phyloP scores from a whole-genome alignment of 2,329 filamentous ascomycete species.

The Verticillium alfalfae region DNA sequence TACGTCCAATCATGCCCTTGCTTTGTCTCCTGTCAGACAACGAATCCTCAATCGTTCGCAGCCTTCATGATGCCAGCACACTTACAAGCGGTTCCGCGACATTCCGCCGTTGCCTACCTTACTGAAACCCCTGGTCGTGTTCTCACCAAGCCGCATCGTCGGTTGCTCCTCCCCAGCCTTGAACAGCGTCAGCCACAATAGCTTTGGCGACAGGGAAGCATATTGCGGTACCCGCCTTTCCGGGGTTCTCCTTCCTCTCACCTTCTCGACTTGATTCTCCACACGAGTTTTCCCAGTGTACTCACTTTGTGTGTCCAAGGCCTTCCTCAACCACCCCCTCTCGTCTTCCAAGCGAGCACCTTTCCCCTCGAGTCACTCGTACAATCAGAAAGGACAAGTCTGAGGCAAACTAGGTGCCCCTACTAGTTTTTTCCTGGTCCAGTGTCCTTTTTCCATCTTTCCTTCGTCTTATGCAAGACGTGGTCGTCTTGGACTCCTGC shows the following conservation, averaged over 20 bases:
- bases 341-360: neutral
- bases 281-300: neutral
- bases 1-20: too few relatives aligned
- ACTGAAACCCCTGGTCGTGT: neutral
- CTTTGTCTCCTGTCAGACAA: neutral
- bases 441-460: neutral
- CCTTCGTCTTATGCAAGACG: neutral
- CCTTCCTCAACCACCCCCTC: neutral
- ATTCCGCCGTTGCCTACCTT: neutral
- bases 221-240: neutral
- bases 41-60: neutral
- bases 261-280: neutral
- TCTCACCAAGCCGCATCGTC: neutral
- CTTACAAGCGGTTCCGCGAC: neutral
- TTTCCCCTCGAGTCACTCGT: neutral
- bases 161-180: neutral
- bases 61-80: neutral
- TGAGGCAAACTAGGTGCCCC: neutral
- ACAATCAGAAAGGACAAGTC: neutral
- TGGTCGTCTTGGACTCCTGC: neutral
- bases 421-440: neutral
- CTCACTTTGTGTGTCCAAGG: neutral
- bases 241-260: constrained; percentile 1
- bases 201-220: neutral
- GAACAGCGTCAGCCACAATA: neutral